Evolutionary conservation across 495 filamentous ascomycete species (phyloP), one percentile per base, ranked within the genome.

Genomic region (Lichina pygmaea): DNA sequence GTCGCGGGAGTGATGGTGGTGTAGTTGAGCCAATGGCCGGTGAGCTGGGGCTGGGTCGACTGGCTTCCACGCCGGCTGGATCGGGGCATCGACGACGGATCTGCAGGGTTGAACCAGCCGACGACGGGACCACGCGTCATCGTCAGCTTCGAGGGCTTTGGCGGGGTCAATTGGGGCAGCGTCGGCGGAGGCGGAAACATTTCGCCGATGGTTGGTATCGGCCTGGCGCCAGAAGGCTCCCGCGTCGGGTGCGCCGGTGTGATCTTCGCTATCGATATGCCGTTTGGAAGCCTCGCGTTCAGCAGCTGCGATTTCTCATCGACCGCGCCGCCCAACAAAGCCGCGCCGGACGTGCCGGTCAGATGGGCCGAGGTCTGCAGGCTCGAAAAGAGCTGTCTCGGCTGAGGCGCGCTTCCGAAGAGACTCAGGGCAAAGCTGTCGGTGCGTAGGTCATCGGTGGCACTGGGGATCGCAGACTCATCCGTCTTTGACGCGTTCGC

Each of bases 301-400:
- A 63, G 66, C 24, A 91, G 58, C 2, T 63, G 57, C 15, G 66
- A 43, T 8, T 54, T 48, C 1, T 56, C 56, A 16, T 53, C 52
- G 0, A 43, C 42, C 58, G 46, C 12, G 57, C 52, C 16, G 57
- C 50, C n/a, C 66, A 63, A 11, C 62, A 53, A 16, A 57, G 60
- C 17, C 53, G 53, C 12, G 39, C 32, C 17, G 40, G 32, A 40
- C 17, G 24, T n/a, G 16, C 60, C 45, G 10, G 53, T 52, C 38
- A 61, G 54, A 41, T 57, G 50, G 2, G 45, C 13, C 4, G 68
- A 61, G 49, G 70, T 69, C 50, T 78, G 77, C 30, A 85, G 60
- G 58, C 84, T 91, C 11, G 84, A 84, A 57, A 84, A 93, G 12
- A 93, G 64, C 45, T 86, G 81, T 51, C 74, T 78, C 11, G 76